A percentile compares a stretch with the other conserved stretches of the same genome.
phyloP scores from a whole-genome alignment of 2,329 filamentous ascomycete species.

The Phyllosticta paracitricarpa region DNA sequence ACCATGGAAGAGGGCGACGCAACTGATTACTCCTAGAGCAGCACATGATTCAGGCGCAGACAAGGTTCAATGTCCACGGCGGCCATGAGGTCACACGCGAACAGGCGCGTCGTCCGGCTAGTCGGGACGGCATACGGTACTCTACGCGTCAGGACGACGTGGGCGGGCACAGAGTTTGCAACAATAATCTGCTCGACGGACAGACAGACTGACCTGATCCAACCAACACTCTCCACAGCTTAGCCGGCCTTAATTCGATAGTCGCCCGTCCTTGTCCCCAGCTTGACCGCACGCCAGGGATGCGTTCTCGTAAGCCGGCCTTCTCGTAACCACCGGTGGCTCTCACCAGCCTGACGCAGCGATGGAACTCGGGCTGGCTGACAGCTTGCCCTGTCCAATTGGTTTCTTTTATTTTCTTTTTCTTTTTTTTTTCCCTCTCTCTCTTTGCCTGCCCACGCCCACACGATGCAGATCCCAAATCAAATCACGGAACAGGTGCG shows the following conservation, averaged over 20 bases:
- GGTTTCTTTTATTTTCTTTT: too few species aligned
- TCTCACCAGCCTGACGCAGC: too few species aligned
- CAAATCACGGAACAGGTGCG: background rate
- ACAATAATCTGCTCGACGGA: too few species aligned
- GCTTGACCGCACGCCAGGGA: too few species aligned
- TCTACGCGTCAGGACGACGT: too few species aligned
- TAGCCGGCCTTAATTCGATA: too few species aligned
- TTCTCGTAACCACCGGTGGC: too few species aligned
- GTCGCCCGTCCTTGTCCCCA: too few species aligned
- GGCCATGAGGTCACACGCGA: background rate
- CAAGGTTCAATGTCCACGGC: conserved; percentile 12
- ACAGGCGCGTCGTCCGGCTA: background rate
- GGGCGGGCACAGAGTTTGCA: too few species aligned
- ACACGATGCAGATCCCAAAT: background rate
- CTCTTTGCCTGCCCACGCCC: background rate
- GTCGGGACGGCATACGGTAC: too few species aligned
- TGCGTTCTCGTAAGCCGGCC: background rate
- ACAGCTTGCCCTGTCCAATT: background rate
- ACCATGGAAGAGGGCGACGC: conserved; percentile 16
- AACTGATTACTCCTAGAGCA: conserved; percentile 24
- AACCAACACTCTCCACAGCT: too few species aligned
- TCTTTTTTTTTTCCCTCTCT: background rate
- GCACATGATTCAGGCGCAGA: background rate
- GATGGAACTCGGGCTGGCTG: background rate
- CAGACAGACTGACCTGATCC: too few species aligned